phyloP scores from a whole-genome alignment of 1,139 yeast species.

The Zygosaccharomyces sapae region DNA sequence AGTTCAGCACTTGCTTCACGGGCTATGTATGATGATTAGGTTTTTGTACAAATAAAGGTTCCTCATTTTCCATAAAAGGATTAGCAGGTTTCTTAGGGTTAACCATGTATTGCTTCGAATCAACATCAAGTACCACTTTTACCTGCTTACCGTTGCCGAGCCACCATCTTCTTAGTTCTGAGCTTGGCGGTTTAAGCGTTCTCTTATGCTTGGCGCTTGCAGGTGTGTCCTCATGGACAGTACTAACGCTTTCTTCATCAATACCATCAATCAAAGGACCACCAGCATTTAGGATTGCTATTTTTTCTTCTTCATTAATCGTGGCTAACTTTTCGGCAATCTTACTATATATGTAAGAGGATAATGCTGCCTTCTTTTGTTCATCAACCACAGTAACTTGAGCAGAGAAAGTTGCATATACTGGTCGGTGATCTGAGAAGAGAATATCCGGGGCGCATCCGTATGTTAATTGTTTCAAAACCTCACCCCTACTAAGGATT shows the following conservation, averaged over 20 bases:
- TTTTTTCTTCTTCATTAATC: conserved; percentile 37
- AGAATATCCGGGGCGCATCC: conserved; percentile 54
- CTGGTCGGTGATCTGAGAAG: conserved; percentile 94
- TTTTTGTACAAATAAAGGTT: conserved; percentile 40
- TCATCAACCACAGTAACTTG: conserved; percentile 69
- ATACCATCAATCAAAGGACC: conserved; percentile 17
- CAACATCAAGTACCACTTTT: conserved; percentile 46
- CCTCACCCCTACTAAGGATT: conserved; percentile 52
- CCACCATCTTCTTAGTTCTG: conserved; percentile 89
- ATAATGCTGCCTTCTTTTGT: conserved; percentile 51
- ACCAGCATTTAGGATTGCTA: conserved; percentile 36
- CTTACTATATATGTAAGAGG: conserved; percentile 52
- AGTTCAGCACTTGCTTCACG: not conserved
- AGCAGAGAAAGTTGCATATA: conserved; percentile 70
- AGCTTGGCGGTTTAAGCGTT: conserved; percentile 79
- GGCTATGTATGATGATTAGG: conserved; percentile 7
- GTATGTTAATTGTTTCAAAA: conserved; percentile 62
- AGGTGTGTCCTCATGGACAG: conserved; percentile 4
- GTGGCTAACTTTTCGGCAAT: conserved; percentile 26
- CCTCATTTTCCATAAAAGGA: conserved; percentile 52
- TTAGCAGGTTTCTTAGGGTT: conserved; percentile 68
- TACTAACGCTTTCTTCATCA: conserved; percentile 27
- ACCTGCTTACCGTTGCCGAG: conserved; percentile 71
- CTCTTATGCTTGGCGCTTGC: conserved; percentile 29
- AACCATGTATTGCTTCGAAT: conserved; percentile 41